Evolutionary conservation across 495 filamentous ascomycete species (phyloP), one percentile per base, ranked within the genome.

Genomic region (Trichoderma virens): DNA sequence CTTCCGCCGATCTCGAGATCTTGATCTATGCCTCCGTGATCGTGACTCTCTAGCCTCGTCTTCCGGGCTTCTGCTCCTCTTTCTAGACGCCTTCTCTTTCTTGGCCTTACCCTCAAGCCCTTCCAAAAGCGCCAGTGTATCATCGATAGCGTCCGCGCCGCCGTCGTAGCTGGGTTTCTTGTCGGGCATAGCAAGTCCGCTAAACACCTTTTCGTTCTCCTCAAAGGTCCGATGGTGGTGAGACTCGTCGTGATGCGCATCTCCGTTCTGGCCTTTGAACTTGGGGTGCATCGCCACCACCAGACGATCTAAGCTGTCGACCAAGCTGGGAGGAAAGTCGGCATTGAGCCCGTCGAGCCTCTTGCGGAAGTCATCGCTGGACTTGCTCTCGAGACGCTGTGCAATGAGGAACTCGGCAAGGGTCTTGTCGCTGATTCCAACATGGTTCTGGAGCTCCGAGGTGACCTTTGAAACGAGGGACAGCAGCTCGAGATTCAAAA

Each of bases 401-500:
- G 87, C 90, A 68, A 98, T 97, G 64, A 98, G 83, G 73, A 95
- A 98, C 74, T 98, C 94, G 61, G 94, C 92, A 20, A 98, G 80
- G 1, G 91, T 96, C 78, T 96, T 97, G 72, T 98, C 93, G 74
- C 80, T 89, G 70, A 97, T 87, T 35, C 93, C 92, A 62, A 98
- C 76, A 76, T 98, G 90, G 75, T 98, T 98, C 68, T 92, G 88
- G 51, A 98, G 80, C 78, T 98, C 94, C 34, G 88, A 91, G 39
- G 91, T 96, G 68, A 98, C 91, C 75, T 93, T 96, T 56, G 91
- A 93, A 66, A 98, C 92, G 64, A 98, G 85, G 66, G 91, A 95
- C 65, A 98, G 85, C 66, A 95, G 80, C 79, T 98, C 94, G 67
- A 98, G 86, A 67, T 88, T 89, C 69, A 89, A 86, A 65, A 98